Conservation (phyloP, 2,329 filamentous ascomycete genomes). For the Cladosporium sp. region DNA sequence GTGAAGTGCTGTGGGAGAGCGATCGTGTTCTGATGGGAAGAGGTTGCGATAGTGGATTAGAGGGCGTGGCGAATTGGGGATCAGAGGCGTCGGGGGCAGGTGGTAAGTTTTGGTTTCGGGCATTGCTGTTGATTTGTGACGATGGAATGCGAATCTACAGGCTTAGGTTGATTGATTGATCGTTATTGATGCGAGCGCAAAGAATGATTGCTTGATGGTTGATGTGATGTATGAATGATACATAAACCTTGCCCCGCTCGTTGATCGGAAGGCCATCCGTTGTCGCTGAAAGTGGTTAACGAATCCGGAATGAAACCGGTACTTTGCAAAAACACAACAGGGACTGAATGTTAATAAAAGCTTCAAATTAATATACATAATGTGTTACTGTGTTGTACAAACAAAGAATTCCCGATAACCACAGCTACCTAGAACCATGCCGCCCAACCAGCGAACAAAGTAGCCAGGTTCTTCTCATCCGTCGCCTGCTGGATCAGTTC, state of each 20-base stretch:
- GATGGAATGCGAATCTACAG: neutral
- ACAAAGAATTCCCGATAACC: neutral
- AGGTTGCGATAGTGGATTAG: slow-evolving; percentile 57
- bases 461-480: slow-evolving; percentile 87
- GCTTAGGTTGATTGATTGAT: neutral
- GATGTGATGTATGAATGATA: neutral
- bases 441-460: slow-evolving; percentile 65
- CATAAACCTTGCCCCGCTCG: slow-evolving; percentile 2
- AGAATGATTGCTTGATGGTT: neutral
- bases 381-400: neutral
- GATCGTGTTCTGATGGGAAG: slow-evolving; percentile 33
- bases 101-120: slow-evolving; percentile 42
- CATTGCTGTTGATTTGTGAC: slow-evolving; percentile 26
- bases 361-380: neutral
- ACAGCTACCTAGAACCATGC: slow-evolving; percentile 27
- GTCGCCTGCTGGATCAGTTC: slow-evolving; percentile 95
- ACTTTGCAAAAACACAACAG: neutral
- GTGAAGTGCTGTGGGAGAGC: slow-evolving; percentile 39
- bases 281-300: slow-evolving; percentile 11
- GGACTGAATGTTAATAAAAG: neutral
- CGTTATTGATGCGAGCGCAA: neutral
- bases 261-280: slow-evolving; percentile 6
- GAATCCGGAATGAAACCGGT: neutral
- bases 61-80: slow-evolving; percentile 56
- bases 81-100: slow-evolving; percentile 48